Conservation (phyloP, 306 rosid species). For the Cucurbita moschata region DNA sequence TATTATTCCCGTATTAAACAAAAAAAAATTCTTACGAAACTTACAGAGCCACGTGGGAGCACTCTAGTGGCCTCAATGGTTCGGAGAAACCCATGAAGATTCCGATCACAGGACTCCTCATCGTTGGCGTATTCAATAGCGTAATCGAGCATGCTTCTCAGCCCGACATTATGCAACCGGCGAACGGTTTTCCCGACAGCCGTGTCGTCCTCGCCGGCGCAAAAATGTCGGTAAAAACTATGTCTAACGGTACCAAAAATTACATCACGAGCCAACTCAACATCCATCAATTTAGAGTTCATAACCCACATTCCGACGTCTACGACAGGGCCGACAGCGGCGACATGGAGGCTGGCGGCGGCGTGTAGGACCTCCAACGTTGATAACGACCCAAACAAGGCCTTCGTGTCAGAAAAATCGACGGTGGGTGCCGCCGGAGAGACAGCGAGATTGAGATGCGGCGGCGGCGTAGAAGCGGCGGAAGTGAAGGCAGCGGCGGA, state of each 20-base stretch:
- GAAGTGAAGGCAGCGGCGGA: conserved; percentile 14
- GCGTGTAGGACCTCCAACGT: conserved; percentile 38
- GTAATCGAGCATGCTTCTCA: conserved; percentile 71
- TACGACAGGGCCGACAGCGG: conserved; percentile 57
- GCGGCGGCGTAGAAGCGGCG: conserved; percentile 14
- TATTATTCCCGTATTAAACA: too few relatives aligned
- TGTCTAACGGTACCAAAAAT: conserved; percentile 14
- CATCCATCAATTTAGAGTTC: conserved; percentile 50
- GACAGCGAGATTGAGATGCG: neutral
- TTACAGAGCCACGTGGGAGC: conserved; percentile 67
- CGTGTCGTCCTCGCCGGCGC: conserved; percentile 63
- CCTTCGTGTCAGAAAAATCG: conserved; percentile 23
- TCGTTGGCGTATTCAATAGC: conserved; percentile 59
- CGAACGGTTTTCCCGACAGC: conserved; percentile 29
- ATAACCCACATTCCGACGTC: conserved; percentile 66
- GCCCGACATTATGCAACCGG: conserved; percentile 29
- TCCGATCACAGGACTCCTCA: conserved; percentile 47
- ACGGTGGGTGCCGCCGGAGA: conserved; percentile 5
- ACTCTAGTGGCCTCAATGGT: conserved; percentile 45
- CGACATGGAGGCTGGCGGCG: conserved; percentile 51
- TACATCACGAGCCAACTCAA: neutral
- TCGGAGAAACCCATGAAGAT: conserved; percentile 35
- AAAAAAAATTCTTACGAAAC: neutral
- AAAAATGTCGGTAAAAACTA: conserved; percentile 51
- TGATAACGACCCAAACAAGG: conserved; percentile 35